phyloP scores from a whole-genome alignment of 257 asterid genomes.

The Jaltomata sinuosa region DNA sequence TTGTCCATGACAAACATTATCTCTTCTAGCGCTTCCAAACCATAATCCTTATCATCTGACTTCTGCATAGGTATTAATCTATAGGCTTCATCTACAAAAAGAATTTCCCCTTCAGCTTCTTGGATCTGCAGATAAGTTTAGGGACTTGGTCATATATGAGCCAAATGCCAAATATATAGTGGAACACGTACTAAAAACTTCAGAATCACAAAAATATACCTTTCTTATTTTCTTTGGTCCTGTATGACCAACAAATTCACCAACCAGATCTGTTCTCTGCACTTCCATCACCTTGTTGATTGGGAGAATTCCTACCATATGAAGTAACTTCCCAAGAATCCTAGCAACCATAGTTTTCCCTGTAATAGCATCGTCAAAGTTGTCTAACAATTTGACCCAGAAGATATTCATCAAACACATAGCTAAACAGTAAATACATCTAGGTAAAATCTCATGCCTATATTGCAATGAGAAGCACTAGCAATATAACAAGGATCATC shows the following conservation, averaged over 20 bases:
- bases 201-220: no score
- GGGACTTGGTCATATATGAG: background rate
- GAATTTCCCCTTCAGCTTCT: conserved; percentile 95
- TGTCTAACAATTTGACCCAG: background rate
- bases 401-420: background rate
- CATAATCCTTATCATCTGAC: conserved; percentile 68
- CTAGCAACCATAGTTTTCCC: conserved; percentile 96
- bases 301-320: conserved; percentile 80
- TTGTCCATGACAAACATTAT: conserved; percentile 93
- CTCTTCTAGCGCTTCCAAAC: conserved; percentile 87
- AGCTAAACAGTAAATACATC: background rate
- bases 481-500: background rate
- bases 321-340: conserved; percentile 68
- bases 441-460: background rate
- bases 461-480: background rate
- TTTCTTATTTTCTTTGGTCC: conserved; percentile 75
- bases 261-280: conserved; percentile 89
- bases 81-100: conserved; percentile 91
- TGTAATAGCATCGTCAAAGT: conserved; percentile 10
- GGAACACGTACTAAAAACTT: background rate
- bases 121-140: conserved; percentile 35
- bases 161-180: background rate
- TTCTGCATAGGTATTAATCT: conserved; percentile 77
- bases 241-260: conserved; percentile 85
- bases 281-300: conserved; percentile 79